Percentiles rank a stretch among this genome's conserved stretches.
Conservation (phyloP, 148 eudicot genomes). For the Linanthus parryae region DNA sequence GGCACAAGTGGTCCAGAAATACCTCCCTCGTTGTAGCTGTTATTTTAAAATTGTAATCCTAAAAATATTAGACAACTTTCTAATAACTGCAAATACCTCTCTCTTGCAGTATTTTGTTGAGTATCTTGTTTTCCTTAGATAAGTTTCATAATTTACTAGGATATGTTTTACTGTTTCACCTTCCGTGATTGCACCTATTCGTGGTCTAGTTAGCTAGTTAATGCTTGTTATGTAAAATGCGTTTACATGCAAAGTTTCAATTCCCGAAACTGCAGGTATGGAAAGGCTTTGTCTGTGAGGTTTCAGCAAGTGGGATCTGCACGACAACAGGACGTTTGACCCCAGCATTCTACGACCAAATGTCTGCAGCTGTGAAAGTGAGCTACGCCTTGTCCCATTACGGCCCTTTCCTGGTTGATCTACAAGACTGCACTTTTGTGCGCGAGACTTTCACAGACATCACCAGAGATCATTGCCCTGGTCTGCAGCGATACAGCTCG, state of each 20-base stretch:
- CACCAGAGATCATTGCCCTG: slow-evolving; percentile 49
- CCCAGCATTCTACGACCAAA: slow-evolving; percentile 48
- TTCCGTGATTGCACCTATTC: too few species aligned
- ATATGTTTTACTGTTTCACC: too few species aligned
- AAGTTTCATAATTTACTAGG: slow-evolving; percentile 7
- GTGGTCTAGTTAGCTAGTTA: too few species aligned
- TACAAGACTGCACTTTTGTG: slow-evolving; percentile 78
- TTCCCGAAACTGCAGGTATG: slow-evolving; percentile 70
- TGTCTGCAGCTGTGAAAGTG: slow-evolving; percentile 56
- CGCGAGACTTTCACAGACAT: slow-evolving; percentile 60
- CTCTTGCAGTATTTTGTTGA: too few species aligned
- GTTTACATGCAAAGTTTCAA: too few species aligned
- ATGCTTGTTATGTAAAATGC: too few species aligned
- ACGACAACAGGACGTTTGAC: slow-evolving; percentile 66
- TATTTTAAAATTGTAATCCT: too few species aligned
- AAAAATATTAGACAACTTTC: too few species aligned
- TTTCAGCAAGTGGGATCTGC: slow-evolving; percentile 58
- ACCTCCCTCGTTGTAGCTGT: too few species aligned
- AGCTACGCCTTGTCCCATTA: slow-evolving; percentile 57
- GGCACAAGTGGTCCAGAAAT: too few species aligned
- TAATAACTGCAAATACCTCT: too few species aligned
- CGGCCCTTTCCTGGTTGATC: slow-evolving; percentile 65
- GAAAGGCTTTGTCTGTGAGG: slow-evolving; percentile 54
- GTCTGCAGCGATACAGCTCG: slow-evolving; percentile 47
- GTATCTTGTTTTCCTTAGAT: too few species aligned